Conservation (phyloP, 345 rosid genomes). For the Populus pruinosa region DNA sequence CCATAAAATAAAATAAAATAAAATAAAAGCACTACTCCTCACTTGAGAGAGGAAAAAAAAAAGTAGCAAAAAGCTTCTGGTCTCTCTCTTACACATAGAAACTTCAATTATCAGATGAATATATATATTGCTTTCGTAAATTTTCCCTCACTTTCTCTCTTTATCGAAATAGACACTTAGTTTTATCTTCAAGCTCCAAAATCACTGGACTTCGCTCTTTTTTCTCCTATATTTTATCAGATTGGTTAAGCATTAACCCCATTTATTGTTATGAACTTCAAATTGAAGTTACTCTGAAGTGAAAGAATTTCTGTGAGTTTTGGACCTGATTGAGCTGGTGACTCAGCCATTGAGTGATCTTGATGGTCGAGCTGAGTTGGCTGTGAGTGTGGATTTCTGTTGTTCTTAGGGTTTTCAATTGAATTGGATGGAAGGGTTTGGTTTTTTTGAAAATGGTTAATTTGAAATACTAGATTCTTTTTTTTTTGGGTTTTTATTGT, state of each 20-base stretch:
- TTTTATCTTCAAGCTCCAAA: slow-evolving; percentile 3
- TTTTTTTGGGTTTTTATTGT: not conserved
- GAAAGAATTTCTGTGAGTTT: not conserved
- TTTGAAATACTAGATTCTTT: slow-evolving; percentile 6
- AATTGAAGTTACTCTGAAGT: not conserved
- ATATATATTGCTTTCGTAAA: not conserved
- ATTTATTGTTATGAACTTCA: not conserved
- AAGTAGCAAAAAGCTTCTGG: not conserved
- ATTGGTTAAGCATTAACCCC: not conserved
- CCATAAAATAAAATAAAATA: not conserved
- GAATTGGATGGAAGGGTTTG: slow-evolving; percentile 38
- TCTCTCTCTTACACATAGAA: not conserved
- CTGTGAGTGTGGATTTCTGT: slow-evolving; percentile 16
- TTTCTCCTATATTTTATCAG: not conserved
- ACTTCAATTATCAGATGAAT: not conserved
- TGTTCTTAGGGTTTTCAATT: slow-evolving; percentile 25
- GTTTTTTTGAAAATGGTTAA: slow-evolving; percentile 35
- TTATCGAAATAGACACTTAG: not conserved
- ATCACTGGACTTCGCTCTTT: not conserved
- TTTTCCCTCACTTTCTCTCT: not conserved
- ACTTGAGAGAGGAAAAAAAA: not conserved
- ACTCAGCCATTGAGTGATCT: slow-evolving; percentile 6
- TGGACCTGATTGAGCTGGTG: not conserved
- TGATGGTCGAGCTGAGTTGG: slow-evolving; percentile 21
- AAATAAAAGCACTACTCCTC: not conserved